Evolutionary conservation across 768 basidiomycete species (phyloP).

Genomic region (Suillus luteus): DNA sequence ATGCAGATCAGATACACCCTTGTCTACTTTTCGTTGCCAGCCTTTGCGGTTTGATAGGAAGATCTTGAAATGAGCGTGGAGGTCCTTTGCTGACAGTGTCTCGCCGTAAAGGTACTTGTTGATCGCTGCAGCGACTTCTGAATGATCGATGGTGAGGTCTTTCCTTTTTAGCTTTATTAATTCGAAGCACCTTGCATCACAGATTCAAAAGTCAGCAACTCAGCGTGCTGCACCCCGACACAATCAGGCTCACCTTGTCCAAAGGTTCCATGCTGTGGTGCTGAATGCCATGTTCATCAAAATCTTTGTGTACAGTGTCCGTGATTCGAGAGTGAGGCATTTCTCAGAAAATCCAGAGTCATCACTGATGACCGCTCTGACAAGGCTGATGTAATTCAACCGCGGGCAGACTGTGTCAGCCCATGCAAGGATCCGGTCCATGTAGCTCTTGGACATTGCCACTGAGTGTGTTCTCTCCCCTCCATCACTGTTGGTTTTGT

Average conservation of each 20-base stretch:
- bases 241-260: conserved; percentile 6
- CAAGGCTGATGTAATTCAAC: no score
- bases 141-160: conserved; percentile 21
- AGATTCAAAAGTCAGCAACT: not conserved
- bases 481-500: not conserved
- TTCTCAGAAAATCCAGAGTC: not conserved
- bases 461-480: not conserved
- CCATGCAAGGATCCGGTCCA: conserved; percentile 10
- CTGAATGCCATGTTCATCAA: not conserved
- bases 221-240: no score
- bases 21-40: conserved; percentile 28
- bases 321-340: not conserved
- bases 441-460: conserved; percentile 11
- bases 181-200: conserved; percentile 27
- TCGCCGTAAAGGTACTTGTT: conserved; percentile 10
- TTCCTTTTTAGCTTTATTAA: conserved; percentile 24
- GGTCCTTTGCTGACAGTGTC: conserved; percentile 14
- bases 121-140: not conserved
- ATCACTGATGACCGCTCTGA: no score
- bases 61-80: conserved; percentile 24
- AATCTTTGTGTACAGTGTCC: not conserved
- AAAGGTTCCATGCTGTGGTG: not conserved
- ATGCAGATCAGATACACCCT: conserved; percentile 23
- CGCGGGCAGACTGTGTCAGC: not conserved
- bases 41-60: conserved; percentile 26